phyloP scores from a whole-genome alignment of 495 filamentous ascomycete species.

The Parathielavia hyrcaniae region DNA sequence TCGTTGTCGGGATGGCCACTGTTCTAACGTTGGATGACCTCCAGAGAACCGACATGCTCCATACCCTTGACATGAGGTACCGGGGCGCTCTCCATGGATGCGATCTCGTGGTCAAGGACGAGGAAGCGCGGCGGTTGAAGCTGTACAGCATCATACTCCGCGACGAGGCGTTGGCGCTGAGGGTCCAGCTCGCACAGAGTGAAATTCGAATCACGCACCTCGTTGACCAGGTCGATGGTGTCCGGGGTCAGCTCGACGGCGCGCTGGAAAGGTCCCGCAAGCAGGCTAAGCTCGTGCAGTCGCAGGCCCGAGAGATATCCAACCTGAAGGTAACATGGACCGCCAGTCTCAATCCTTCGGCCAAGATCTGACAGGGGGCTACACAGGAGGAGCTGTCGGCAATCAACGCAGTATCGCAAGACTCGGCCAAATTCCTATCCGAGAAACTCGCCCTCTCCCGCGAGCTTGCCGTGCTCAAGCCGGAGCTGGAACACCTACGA shows the following conservation, averaged over 20 bases:
- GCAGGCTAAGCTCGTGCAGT: conserved; percentile 51
- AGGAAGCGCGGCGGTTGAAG: conserved; percentile 57
- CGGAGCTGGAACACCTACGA: conserved; percentile 71
- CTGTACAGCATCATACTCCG: conserved; percentile 61
- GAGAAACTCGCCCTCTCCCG: conserved; percentile 71
- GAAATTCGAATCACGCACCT: conserved; percentile 58
- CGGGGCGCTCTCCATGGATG: conserved; percentile 52
- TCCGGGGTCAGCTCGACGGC: conserved; percentile 52
- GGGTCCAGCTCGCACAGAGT: conserved; percentile 35
- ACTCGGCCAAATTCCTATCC: conserved; percentile 62
- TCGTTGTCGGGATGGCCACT: neutral
- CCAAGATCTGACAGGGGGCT: neutral
- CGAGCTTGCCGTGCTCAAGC: conserved; percentile 62
- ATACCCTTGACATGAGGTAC: conserved; percentile 60
- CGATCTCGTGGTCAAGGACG: conserved; percentile 57
- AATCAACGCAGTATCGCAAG: conserved; percentile 54
- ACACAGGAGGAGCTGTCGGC: conserved; percentile 60
- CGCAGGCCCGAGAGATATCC: conserved; percentile 56
- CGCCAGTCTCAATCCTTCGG: neutral
- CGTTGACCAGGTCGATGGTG: conserved; percentile 49
- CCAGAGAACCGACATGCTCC: conserved; percentile 35
- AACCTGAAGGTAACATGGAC: conserved; percentile 54
- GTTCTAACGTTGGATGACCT: conserved; percentile 14
- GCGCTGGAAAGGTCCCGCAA: conserved; percentile 49
- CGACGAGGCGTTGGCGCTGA: conserved; percentile 53